Evolutionary conservation across 345 rosid species (phyloP), one percentile per base, ranked within the genome.

Genomic region (Acer saccharum): DNA sequence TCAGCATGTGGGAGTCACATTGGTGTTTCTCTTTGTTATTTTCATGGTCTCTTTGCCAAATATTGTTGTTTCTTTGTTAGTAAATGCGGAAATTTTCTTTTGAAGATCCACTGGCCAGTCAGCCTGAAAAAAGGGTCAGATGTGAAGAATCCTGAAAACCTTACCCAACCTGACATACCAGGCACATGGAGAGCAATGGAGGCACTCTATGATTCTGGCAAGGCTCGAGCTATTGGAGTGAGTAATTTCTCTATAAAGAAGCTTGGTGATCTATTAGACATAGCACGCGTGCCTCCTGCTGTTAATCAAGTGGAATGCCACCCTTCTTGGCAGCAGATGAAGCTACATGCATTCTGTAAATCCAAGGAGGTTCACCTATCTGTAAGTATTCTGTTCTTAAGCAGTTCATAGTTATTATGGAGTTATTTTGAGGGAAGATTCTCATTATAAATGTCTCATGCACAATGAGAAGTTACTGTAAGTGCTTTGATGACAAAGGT

Each of bases 81-180:
- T 66, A 57, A n/a, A 14, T n/a, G 16, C 0, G 10, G n/a, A 69
- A 2, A n/a, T 29, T 46, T 48, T 54, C 60, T 35, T 50, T 66
- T 57, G 68, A 55, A 92, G 97, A 82, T 92, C 21, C 94, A 86
- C 71, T 90, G 93, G 92, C 97, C 97, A 2, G 90, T 71, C 71
- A 85, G 90, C 64, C 71, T 87, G 82, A 91, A 88, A 81, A 83
- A 77, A 78, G 94, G 86, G 11, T 78, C 90, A 12, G 73, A 3
- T 60, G 80, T 63, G 8, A 62, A 72, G 67, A 81, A 62, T 62
- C 81, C 89, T 0, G 90, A 92, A 25, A 76, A 82, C 61, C 81
- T 91, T 75, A 79, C 88, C 6, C 73, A 25, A 39, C 89, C 90
- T 6, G 85, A 90, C 76, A 80, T 90, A 54, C 90, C 90, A 12